A percentile compares a stretch with the other conserved stretches of the same genome.
These are phyloP conservation scores for Dillenia turbinata DNA, from an alignment of 164 flowering plant species.

Conservation along the genomic window DNA sequence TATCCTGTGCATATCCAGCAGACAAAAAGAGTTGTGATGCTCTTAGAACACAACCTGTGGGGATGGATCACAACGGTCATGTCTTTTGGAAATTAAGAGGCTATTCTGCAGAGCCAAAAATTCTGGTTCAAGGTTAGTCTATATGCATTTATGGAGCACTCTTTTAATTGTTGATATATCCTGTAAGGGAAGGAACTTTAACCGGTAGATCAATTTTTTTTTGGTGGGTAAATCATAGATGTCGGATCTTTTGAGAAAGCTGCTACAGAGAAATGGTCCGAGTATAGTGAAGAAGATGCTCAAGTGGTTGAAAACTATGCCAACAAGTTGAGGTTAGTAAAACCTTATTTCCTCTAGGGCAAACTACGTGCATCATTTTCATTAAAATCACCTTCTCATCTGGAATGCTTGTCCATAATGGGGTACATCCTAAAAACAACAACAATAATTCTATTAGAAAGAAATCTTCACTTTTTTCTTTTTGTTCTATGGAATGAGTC, in stretches of 20 bases:
- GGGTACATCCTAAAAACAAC: no score
- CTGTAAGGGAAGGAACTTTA: no score
- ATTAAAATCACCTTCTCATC: no score
- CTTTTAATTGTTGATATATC: no score
- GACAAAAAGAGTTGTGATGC: conserved; percentile 49
- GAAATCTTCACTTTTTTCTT: no score
- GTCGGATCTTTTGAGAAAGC: conserved; percentile 19
- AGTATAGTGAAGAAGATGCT: conserved; percentile 30
- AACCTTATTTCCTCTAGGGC: no score
- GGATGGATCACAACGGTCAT: conserved; percentile 46
- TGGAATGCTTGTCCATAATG: no score
- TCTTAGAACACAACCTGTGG: conserved; percentile 56
- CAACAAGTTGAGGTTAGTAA: conserved; percentile 25
- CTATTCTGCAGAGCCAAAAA: conserved; percentile 24
- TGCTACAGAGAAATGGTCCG: conserved; percentile 38
- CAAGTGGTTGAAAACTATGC: conserved; percentile 33
- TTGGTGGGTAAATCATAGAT: conserved; percentile 22
- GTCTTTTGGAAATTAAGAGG: conserved; percentile 62
- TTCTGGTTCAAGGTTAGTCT: conserved; percentile 67
- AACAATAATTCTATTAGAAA: no score
- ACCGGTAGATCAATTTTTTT: no score
- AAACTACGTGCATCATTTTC: no score
- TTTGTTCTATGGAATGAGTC: no score
- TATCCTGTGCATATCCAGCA: conserved; percentile 6
- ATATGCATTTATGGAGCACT: not conserved